A percentile compares a stretch with the other conserved stretches of the same genome.
These are phyloP conservation scores for Aspergillus aculeatus DNA, from an alignment of 2,329 filamentous ascomycete genomes.

Conservation along the genomic window DNA sequence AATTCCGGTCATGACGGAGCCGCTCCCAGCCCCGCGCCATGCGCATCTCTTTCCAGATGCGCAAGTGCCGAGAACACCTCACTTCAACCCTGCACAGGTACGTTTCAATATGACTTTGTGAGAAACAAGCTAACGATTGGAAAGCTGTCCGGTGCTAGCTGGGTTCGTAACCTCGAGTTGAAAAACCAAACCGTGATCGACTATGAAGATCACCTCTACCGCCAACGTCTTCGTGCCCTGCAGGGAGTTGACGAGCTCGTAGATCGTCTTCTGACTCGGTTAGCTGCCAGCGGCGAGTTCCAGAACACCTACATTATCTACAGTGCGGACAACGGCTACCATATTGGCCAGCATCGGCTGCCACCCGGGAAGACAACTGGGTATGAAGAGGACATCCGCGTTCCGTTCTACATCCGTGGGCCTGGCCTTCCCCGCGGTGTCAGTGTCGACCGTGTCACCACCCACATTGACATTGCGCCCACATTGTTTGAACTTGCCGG, in stretches of 20 bases:
- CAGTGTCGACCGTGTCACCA: conserved; percentile 51
- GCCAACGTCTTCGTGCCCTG: conserved; percentile 47
- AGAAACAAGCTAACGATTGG: conserved; percentile 11
- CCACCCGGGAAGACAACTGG: conserved; percentile 54
- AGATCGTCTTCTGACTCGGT: conserved; percentile 38
- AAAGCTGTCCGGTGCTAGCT: conserved; percentile 19
- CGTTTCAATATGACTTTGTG: conserved; percentile 7
- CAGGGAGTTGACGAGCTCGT: conserved; percentile 55
- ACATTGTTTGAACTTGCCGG: conserved; percentile 53
- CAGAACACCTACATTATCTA: conserved; percentile 58
- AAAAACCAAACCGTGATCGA: conserved; percentile 46
- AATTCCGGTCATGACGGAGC: conserved; percentile 23
- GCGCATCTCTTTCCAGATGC: conserved; percentile 58
- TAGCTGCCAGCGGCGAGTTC: conserved; percentile 39
- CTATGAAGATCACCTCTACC: conserved; percentile 52
- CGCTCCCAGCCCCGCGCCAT: conserved; percentile 59
- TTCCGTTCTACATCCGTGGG: conserved; percentile 59
- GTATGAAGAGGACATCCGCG: conserved; percentile 49
- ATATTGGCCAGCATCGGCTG: conserved; percentile 57
- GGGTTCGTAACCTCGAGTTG: conserved; percentile 41
- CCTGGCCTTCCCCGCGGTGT: conserved; percentile 51
- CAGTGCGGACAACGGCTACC: conserved; percentile 58
- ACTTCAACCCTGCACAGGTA: conserved; percentile 64
- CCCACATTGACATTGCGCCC: conserved; percentile 63
- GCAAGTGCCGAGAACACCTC: conserved; percentile 58